These are phyloP conservation scores for Paraphaeosphaeria minitans DNA, from an alignment of 2,329 filamentous ascomycete genomes.

Conservation along the genomic window DNA sequence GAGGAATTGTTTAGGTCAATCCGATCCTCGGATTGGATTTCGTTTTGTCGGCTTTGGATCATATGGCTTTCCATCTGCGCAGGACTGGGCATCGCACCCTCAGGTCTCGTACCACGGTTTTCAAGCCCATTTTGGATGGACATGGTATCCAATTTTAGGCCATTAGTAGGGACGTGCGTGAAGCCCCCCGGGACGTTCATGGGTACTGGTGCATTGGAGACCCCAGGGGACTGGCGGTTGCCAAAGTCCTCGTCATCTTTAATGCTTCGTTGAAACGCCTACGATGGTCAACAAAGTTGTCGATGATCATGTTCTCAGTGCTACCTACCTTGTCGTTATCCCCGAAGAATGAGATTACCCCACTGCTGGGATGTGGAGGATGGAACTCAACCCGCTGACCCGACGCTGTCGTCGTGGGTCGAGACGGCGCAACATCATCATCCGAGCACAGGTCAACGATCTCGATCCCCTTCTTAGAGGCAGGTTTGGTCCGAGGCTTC, in stretches of 20 bases:
- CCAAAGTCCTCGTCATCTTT: background rate
- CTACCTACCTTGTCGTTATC: background rate
- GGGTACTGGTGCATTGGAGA: background rate
- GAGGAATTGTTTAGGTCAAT: background rate
- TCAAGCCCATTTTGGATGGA: background rate
- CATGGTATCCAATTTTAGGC: background rate
- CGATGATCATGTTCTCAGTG: background rate
- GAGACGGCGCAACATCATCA: slow-evolving; percentile 12
- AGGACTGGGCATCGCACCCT: background rate
- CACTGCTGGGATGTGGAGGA: background rate
- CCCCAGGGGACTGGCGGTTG: too few relatives aligned
- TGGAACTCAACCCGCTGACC: background rate
- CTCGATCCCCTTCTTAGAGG: background rate
- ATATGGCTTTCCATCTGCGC: background rate
- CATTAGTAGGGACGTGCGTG: background rate
- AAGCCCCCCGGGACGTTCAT: too few relatives aligned
- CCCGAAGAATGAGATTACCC: background rate
- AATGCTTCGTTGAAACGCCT: background rate
- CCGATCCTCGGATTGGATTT: too few relatives aligned
- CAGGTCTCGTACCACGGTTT: background rate
- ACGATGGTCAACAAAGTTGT: background rate
- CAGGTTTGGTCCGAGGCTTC: background rate
- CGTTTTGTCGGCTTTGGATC: background rate
- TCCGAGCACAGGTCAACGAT: slow-evolving; percentile 14
- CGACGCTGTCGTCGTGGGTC: background rate